Evolutionary conservation across 2,329 filamentous ascomycete species (phyloP).

Genomic region (Neonectria coccinea): DNA sequence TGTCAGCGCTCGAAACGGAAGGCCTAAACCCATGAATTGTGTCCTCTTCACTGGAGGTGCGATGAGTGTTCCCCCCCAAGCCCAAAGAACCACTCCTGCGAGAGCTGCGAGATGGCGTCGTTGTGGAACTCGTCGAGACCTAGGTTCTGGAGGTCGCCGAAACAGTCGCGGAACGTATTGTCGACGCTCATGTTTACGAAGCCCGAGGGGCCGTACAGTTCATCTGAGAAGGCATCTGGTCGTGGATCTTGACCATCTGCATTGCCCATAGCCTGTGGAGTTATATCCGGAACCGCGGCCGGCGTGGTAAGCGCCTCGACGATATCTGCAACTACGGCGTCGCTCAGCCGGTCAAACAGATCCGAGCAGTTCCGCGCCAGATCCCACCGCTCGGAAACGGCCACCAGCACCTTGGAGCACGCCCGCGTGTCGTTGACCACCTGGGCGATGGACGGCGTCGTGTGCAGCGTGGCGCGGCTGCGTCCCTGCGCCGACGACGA

Average conservation of each 20-base stretch:
- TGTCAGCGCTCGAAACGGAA: neutral
- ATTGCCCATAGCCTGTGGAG: neutral
- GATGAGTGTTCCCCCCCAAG: slow-evolving; percentile 15
- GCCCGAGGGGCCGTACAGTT: slow-evolving; percentile 1
- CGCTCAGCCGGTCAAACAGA: slow-evolving; percentile 56
- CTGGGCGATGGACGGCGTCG: slow-evolving; percentile 54
- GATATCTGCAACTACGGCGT: slow-evolving; percentile 56
- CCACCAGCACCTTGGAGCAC: slow-evolving; percentile 59
- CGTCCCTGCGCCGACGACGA: slow-evolving; percentile 21
- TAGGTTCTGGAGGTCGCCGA: slow-evolving; percentile 45
- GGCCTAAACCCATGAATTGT: neutral
- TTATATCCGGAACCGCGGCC: neutral
- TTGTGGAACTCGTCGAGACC: slow-evolving; percentile 42
- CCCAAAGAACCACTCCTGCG: slow-evolving; percentile 40
- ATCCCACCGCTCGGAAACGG: slow-evolving; percentile 58
- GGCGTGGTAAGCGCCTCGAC: slow-evolving; percentile 42
- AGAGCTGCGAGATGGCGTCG: slow-evolving; percentile 44
- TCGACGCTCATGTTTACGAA: slow-evolving; percentile 50
- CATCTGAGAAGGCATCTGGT: slow-evolving; percentile 19
- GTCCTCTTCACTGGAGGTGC: neutral
- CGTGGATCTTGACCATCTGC: neutral
- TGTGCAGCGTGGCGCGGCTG: slow-evolving; percentile 35
- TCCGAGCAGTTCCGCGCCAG: slow-evolving; percentile 55
- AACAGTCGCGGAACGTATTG: slow-evolving; percentile 54
- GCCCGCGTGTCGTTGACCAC: slow-evolving; percentile 57